Conservation (phyloP, 305 asterid species). For the Fraxinus ornus region DNA sequence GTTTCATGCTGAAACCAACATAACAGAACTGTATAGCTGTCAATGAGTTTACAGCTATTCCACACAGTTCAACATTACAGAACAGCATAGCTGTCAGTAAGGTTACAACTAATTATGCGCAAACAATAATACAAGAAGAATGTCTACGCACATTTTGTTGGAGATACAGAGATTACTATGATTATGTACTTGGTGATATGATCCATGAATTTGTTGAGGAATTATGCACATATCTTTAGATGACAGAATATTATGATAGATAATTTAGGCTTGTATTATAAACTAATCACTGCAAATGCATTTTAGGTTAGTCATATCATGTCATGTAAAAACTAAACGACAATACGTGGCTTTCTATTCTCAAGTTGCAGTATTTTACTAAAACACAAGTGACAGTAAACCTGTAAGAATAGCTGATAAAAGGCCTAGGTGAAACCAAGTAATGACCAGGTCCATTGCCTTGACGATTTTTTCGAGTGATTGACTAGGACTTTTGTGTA, state of each 20-base stretch:
- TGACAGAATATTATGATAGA: neutral
- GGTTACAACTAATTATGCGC: neutral
- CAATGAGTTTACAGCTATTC: neutral
- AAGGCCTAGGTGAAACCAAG: neutral
- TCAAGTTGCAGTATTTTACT: neutral
- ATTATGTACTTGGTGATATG: neutral
- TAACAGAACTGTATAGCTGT: neutral
- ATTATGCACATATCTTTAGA: neutral
- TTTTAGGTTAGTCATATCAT: neutral
- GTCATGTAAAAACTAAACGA: neutral
- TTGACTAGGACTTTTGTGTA: neutral
- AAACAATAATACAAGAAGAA: neutral
- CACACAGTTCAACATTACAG: neutral
- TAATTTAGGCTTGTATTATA: neutral
- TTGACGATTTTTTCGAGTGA: neutral
- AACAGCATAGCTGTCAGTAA: neutral
- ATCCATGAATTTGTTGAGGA: neutral
- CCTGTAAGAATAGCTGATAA: neutral
- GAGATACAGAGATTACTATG: neutral
- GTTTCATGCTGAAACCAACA: neutral
- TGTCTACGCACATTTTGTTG: neutral
- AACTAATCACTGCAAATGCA: neutral
- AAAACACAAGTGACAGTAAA: neutral
- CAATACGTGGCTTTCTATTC: neutral
- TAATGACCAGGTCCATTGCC: neutral